Base-by-base conservation (phyloP, 305 asterid genomes). In the Petunia hybrid region DNA sequence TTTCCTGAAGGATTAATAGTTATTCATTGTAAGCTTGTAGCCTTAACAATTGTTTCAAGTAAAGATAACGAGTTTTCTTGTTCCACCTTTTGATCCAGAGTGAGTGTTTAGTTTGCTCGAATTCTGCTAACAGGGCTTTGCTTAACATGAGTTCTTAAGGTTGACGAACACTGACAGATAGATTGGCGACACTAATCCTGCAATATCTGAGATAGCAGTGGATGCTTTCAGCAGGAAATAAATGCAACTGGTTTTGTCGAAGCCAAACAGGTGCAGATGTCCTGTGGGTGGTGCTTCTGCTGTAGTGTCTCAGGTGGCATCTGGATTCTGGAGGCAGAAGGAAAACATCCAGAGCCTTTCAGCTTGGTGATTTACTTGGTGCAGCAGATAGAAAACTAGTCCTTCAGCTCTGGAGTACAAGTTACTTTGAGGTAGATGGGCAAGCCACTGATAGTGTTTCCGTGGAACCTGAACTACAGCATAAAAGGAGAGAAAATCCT, bases 221-320 rank as follows among this genome's bases (percentile, higher is more conserved):
- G 84, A 82, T 65, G 79, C 53, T 22, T 61, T 46, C 51, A 45
- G 45, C 84, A 76, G 45, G 55, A 80, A 43, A 78, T 16, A 10
- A 81, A 42, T 68, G 75, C 66, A 83, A 9, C 63, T 79, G 86
- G 78, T 77, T 79, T 82, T 48, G 63, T 55, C 45, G 83, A 80
- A 42, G 73, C 60, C 59, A 76, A 39, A 43, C 45, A 80, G n/a
- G 85, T 68, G 86, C 66, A 43, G 74, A 41, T 73, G 81, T 76
- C 82, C 48, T 75, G 84, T 6, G 80, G 71, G 56, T 82, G 55
- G 79, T 76, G 42, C 61, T 63, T 71, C 81, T 14, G 74, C 41
- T 12, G 39, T 82, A 51, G 73, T 56, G 35, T 63, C 84, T 65
- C 79, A 79, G 9, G 79, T 38, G 12, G 75, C 43, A 78, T 39